These are phyloP conservation scores for Vitis hybrid DNA, from an alignment of 177 flowering plant species.

Conservation along the genomic window DNA sequence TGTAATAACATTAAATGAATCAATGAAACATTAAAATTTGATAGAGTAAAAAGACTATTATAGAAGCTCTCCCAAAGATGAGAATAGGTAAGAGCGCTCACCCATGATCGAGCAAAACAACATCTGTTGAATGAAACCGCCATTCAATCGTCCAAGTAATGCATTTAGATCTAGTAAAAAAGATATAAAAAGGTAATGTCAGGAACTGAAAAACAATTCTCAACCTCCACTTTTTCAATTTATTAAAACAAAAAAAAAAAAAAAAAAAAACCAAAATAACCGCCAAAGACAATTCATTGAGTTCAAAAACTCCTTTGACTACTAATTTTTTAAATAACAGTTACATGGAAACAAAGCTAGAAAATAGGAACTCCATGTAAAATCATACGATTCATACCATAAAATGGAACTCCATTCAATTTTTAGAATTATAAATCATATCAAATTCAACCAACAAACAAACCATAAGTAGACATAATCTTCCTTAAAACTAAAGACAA, in stretches of 20 bases:
- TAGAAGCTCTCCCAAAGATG: neutral
- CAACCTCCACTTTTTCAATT: no score
- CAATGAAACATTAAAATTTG: neutral
- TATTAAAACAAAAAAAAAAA: no score
- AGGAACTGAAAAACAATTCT: no score
- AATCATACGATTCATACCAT: no score
- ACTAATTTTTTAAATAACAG: no score
- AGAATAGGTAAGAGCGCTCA: conserved; percentile 29
- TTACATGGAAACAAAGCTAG: no score
- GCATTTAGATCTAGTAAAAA: conserved; percentile 22
- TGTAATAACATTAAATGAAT: conserved; percentile 28
- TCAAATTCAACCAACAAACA: neutral
- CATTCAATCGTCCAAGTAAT: conserved; percentile 90
- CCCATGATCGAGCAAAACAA: conserved; percentile 71
- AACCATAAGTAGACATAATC: neutral
- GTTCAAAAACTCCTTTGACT: no score
- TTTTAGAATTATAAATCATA: no score
- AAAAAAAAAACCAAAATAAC: no score
- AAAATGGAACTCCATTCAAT: no score
- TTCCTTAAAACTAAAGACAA: neutral
- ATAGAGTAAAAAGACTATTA: neutral
- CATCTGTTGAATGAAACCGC: conserved; percentile 80
- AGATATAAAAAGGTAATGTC: neutral
- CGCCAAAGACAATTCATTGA: no score
- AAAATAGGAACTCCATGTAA: no score